Percentiles rank a stretch among this genome's conserved stretches.
These are phyloP conservation scores for Bipolaris sorokiniana DNA, from an alignment of 2,329 filamentous ascomycete species.

Conservation along the genomic window DNA sequence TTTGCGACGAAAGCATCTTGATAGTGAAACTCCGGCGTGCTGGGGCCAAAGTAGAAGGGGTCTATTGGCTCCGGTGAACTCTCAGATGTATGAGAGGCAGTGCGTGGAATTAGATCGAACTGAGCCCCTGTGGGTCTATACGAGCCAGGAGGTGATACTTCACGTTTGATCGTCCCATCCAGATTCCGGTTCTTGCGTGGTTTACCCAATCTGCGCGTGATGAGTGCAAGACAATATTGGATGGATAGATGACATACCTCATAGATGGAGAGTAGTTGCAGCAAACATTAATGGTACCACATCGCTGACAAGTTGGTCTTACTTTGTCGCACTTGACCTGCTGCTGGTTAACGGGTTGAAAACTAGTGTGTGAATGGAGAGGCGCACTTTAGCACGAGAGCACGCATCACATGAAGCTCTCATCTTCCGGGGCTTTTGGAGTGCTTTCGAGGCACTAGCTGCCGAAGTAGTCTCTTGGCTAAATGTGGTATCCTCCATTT, in stretches of 20 bases:
- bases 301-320: conserved; percentile 46
- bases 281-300: conserved; percentile 47
- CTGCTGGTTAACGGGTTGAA: conserved; percentile 8
- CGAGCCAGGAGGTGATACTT: conserved; percentile 43
- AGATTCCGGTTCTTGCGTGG: conserved; percentile 48
- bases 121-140: conserved; percentile 38
- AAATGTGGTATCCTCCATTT: conserved; percentile 33
- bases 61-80: conserved; percentile 48
- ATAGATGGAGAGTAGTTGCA: conserved; percentile 50
- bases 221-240: conserved; percentile 19
- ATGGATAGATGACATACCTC: conserved; percentile 38
- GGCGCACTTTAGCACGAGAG: conserved; percentile 43
- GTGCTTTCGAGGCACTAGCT: conserved; percentile 30
- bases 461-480: conserved; percentile 27
- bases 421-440: conserved; percentile 46
- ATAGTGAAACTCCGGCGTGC: conserved; percentile 45
- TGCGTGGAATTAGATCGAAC: conserved; percentile 43
- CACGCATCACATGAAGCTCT: conserved; percentile 49
- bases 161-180: conserved; percentile 45
- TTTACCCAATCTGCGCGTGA: conserved; percentile 39
- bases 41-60: conserved; percentile 43
- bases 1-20: conserved; percentile 41
- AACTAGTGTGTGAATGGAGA: neutral
- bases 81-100: conserved; percentile 37
- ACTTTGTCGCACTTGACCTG: conserved; percentile 49